phyloP scores from a whole-genome alignment of 805 yeast species.

The Spathaspora gorwiae region DNA sequence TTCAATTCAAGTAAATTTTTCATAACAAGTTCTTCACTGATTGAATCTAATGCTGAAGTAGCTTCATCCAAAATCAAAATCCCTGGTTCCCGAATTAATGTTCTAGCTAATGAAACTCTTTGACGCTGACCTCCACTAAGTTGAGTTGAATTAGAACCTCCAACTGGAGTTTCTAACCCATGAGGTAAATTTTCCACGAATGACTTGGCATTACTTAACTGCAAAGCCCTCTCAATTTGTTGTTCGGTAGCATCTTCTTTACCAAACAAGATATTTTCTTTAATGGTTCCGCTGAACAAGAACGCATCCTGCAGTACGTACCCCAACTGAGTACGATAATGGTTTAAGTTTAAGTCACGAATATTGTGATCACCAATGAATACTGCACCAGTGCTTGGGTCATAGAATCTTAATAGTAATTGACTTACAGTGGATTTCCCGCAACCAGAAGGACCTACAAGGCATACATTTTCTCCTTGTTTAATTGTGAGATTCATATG shows the following conservation, averaged over 20 bases:
- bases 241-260: slow-evolving; percentile 52
- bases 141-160: slow-evolving; percentile 66
- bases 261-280: slow-evolving; percentile 82
- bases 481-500: slow-evolving; percentile 55
- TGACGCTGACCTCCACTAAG: slow-evolving; percentile 95
- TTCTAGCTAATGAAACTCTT: slow-evolving; percentile 85
- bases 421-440: slow-evolving; percentile 90
- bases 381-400: slow-evolving; percentile 63
- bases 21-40: slow-evolving; percentile 81
- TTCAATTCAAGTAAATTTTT: slow-evolving; percentile 55
- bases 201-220: slow-evolving; percentile 65
- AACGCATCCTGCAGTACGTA: slow-evolving; percentile 92
- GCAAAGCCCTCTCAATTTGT: slow-evolving; percentile 56
- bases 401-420: slow-evolving; percentile 76
- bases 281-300: slow-evolving; percentile 77
- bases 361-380: slow-evolving; percentile 62
- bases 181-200: slow-evolving; percentile 77
- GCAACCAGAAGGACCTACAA: slow-evolving; percentile 96
- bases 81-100: slow-evolving; percentile 72
- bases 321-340: slow-evolving; percentile 72
- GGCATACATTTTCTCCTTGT: slow-evolving; percentile 85
- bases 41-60: slow-evolving; percentile 88
- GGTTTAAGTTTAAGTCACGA: slow-evolving; percentile 61
- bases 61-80: slow-evolving; percentile 90
- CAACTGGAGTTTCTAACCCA: slow-evolving; percentile 76